Conservation (phyloP, 345 rosid genomes). For the Turnera subulata region DNA sequence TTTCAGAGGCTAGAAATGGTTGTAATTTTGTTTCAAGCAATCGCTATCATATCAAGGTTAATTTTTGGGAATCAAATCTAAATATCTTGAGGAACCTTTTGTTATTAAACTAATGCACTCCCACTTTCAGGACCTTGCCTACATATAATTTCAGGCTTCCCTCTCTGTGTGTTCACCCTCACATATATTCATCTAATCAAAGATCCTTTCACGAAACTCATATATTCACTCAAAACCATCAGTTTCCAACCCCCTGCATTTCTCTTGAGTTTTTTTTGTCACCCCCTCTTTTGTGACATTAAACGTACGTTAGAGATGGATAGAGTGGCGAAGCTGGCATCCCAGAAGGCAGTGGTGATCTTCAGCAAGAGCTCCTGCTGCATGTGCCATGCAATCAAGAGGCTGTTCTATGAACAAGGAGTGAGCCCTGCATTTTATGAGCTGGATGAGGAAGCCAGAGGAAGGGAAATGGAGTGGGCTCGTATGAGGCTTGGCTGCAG, state of each 20-base stretch:
- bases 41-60: constrained; percentile 26
- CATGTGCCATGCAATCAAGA: constrained; percentile 90
- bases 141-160: too few relatives aligned
- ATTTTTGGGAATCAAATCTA: constrained; percentile 28
- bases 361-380: constrained; percentile 93
- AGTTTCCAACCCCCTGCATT: too few relatives aligned
- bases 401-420: constrained; percentile 83
- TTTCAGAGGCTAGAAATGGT: too few relatives aligned
- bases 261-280: background rate
- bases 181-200: background rate
- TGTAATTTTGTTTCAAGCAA: too few relatives aligned
- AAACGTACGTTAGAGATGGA: constrained; percentile 57
- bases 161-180: too few relatives aligned
- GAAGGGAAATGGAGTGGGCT: constrained; percentile 77
- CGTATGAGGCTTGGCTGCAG: constrained; percentile 68
- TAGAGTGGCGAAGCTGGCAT: constrained; percentile 58
- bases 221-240: background rate
- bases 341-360: constrained; percentile 95
- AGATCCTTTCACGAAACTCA: background rate
- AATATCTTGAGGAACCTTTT: constrained; percentile 34
- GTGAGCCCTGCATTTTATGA: constrained; percentile 78
- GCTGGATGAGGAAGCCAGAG: constrained; percentile 67
- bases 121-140: too few relatives aligned
- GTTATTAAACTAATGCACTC: background rate
- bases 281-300: background rate